Base-by-base conservation (phyloP, 306 rosid genomes). In the Senna tora region DNA sequence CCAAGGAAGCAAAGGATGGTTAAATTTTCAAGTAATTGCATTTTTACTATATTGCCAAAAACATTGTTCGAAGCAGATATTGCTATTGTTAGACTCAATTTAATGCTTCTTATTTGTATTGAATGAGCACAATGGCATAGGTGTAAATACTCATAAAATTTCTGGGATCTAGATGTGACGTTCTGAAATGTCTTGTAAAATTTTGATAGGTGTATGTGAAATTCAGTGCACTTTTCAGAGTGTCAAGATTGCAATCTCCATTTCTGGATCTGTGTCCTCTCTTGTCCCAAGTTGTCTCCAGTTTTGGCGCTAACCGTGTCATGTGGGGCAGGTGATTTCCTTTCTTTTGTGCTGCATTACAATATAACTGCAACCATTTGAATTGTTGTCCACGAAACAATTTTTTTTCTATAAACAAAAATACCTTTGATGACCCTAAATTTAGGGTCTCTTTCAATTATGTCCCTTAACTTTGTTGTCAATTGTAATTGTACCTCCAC, bases 161-260 rank as follows among this genome's bases (percentile, higher is more conserved):
- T 21, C 5, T 54, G 42, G n/a, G 2, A 20, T 16, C 12, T 45
- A 25, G 43, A 67, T 61, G 32, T 72, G 45, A 60, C 28, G 28
- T 49, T 32, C 20, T 61, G 5, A 45, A 22, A 57, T 17, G 21
- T 45, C 54, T 68, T 6, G 1, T 11, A 54, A 54, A 75, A 62
- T 1, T 30, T 79, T 51, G 68, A 38, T 86, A 93, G 98, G 88
- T 90, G 67, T 80, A 88, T 70, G 96, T 88, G 67, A 93, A 93
- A 80, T 73, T 93, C 69, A 93, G 98, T 75, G 98, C 98, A 17
- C 79, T 88, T 22, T 93, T 90, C 84, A 84, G 97, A 85, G 82
- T 93, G 52, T 93, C 98, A 70, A 90, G 96, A 71, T 67, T 43
- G 72, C 64, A 85, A 70, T 88, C 78, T 76, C 97, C 98, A 7